A percentile compares a stretch with the other conserved stretches of the same genome.
These are phyloP conservation scores for Purpureocillium takamizusanense DNA, from an alignment of 2,329 filamentous ascomycete species.

Conservation along the genomic window DNA sequence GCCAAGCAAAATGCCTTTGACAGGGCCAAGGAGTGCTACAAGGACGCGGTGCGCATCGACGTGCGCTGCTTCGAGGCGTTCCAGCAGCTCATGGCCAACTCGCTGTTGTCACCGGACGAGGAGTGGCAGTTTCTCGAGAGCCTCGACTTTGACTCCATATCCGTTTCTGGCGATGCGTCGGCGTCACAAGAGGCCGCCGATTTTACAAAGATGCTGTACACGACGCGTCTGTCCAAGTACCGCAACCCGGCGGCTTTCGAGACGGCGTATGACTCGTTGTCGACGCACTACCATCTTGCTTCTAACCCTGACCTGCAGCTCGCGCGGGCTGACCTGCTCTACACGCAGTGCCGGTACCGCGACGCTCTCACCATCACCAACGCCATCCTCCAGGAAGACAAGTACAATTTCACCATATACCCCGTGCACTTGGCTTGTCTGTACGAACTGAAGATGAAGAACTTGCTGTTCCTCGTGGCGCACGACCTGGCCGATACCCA, in stretches of 20 bases:
- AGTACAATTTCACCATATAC: conserved; percentile 82
- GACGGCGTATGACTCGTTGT: conserved; percentile 79
- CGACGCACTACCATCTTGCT: conserved; percentile 83
- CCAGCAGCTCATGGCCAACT: conserved; percentile 95
- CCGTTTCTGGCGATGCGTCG: conserved; percentile 53
- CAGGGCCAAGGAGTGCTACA: conserved; percentile 95
- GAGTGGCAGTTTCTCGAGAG: conserved; percentile 85
- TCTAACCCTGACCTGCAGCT: conserved; percentile 85
- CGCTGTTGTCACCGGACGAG: conserved; percentile 79
- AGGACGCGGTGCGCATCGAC: conserved; percentile 91
- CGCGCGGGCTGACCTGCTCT: conserved; percentile 81
- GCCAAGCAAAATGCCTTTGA: conserved; percentile 97
- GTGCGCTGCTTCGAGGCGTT: conserved; percentile 98
- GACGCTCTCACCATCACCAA: conserved; percentile 80
- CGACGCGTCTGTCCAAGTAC: conserved; percentile 90
- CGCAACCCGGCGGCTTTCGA: conserved; percentile 77
- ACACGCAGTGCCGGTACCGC: conserved; percentile 88
- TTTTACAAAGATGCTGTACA: conserved; percentile 94
- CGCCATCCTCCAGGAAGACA: conserved; percentile 70
- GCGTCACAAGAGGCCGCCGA: conserved; percentile 78
- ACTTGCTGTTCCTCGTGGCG: conserved; percentile 81
- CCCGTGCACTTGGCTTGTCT: conserved; percentile 87
- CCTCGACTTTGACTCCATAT: conserved; percentile 80
- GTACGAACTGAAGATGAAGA: conserved; percentile 78
- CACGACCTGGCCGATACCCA: conserved; percentile 90